Evolutionary conservation across 306 rosid genomes (phyloP), one percentile per base, ranked within the genome.

Genomic region (Trifolium repens): DNA sequence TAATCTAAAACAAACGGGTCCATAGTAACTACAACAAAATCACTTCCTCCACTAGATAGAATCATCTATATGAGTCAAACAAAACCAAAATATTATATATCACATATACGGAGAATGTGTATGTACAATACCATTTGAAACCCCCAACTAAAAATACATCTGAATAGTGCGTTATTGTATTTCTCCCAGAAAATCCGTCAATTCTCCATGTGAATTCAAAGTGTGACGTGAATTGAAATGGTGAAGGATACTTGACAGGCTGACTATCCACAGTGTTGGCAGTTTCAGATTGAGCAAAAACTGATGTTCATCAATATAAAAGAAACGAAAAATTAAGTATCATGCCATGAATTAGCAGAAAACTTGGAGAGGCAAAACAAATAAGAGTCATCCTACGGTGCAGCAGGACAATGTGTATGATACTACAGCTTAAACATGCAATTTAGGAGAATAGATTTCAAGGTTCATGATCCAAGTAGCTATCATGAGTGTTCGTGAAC

Each of bases 211-310:
- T 22, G 27, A n/a, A n/a, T n/a, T n/a, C n/a, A n/a, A n/a, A n/a
- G n/a, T n/a, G n/a, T n/a, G n/a, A n/a, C n/a, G n/a, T n/a, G n/a
- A 54, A 19, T 3, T 9, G 30, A 24, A 54, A 17, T 7, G 26
- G 27, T 19, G 12, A 15, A 50, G 24, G 34, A 30, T 30, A 3
- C 34, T 30, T 30, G 5, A 4, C 34, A 30, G 34, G 34, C 34
- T 30, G 34, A 30, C 34, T 3, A 30, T 30, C 34, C 77, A 84
- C 89, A 34, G 85, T 82, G 74, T 71, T 87, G 50, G 86, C 88
- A 59, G 86, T 57, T 50, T 90, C 93, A 15, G 91, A 80, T 84
- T 84, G 89, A 30, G 93, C 86, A 30, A 79, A 89, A 19, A 9
- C 5, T 17, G n/a, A 54, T 17, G 12, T 54, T 54, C 30, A n/a